These are phyloP conservation scores for Hymenotorrendiella dingleyae DNA, from an alignment of 2,329 filamentous ascomycete species.

Conservation along the genomic window DNA sequence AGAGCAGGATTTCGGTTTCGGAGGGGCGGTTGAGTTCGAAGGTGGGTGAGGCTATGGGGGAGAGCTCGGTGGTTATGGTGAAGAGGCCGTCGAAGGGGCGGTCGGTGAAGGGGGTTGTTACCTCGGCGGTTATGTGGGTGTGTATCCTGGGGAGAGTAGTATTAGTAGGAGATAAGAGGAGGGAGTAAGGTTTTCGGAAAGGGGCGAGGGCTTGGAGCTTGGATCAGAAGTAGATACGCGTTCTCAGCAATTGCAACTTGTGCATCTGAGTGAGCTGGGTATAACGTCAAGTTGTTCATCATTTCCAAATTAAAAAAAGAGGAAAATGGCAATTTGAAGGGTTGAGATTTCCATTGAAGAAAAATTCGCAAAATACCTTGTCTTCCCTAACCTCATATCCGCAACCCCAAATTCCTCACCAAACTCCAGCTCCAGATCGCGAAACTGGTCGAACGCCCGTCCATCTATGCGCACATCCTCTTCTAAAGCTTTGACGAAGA, in stretches of 20 bases:
- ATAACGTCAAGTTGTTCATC: constrained; percentile 88
- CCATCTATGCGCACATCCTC: constrained; percentile 80
- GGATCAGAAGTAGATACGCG: constrained; percentile 53
- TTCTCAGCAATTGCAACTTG: constrained; percentile 84
- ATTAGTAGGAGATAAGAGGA: too few relatives aligned
- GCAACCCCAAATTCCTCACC: constrained; percentile 88
- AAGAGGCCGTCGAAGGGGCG: constrained; percentile 95
- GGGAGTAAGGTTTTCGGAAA: background rate
- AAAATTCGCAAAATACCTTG: constrained; percentile 56
- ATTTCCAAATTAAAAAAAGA: constrained; percentile 47
- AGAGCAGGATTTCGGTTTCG: constrained; percentile 78
- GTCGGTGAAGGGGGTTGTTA: constrained; percentile 78
- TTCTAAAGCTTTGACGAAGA: constrained; percentile 75
- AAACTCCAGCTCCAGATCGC: constrained; percentile 71
- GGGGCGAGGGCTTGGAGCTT: constrained; percentile 2
- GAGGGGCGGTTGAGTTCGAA: constrained; percentile 83
- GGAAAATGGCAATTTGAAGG: background rate
- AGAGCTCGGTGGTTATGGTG: constrained; percentile 84
- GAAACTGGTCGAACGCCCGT: constrained; percentile 73
- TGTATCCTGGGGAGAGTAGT: constrained; percentile 59
- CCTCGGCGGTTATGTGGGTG: constrained; percentile 80
- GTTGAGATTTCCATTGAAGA: background rate
- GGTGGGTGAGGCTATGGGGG: constrained; percentile 83
- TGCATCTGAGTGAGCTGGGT: constrained; percentile 99
- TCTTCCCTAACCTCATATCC: constrained; percentile 84